A percentile compares a stretch with the other conserved stretches of the same genome.
Conservation (phyloP, 108 stramenopile species). For the Cyclostephanos invisitatus region DNA sequence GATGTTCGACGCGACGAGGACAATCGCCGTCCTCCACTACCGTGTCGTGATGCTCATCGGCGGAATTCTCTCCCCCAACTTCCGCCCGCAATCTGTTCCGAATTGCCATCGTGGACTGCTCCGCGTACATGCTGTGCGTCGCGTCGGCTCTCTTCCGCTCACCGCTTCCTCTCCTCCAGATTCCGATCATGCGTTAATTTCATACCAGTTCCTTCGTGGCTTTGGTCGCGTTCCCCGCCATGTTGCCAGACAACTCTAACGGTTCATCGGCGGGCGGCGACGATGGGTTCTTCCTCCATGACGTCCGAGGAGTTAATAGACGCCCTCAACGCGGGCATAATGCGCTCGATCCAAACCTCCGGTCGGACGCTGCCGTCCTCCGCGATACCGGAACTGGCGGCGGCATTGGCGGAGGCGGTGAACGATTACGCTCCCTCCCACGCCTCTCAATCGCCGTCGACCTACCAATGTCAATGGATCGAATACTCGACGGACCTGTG, state of each 20-base stretch:
- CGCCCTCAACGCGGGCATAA: constrained; percentile 40
- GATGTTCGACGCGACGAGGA: too few species aligned
- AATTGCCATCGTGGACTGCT: neutral
- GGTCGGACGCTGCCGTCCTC: constrained; percentile 34
- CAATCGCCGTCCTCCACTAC: neutral
- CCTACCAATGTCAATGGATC: constrained; percentile 42
- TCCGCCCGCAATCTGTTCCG: neutral
- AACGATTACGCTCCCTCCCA: too few species aligned
- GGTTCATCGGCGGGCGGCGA: too few species aligned
- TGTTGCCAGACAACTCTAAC: too few species aligned
- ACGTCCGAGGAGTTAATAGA: constrained; percentile 26
- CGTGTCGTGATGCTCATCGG: neutral
- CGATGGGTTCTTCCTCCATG: too few species aligned
- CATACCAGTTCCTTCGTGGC: too few species aligned
- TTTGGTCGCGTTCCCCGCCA: too few species aligned
- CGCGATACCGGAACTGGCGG: neutral
- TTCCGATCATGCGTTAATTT: too few species aligned
- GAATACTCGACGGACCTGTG: constrained; percentile 25
- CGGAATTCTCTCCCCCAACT: neutral
- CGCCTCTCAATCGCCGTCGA: neutral
- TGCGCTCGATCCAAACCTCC: constrained; percentile 29
- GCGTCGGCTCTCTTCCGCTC: too few species aligned
- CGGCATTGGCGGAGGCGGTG: too few species aligned
- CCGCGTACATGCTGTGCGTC: too few species aligned
- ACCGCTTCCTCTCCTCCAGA: too few species aligned